Evolutionary conservation across 441 rosid species (phyloP).

Genomic region (Cnidoscolus chayamansa): DNA sequence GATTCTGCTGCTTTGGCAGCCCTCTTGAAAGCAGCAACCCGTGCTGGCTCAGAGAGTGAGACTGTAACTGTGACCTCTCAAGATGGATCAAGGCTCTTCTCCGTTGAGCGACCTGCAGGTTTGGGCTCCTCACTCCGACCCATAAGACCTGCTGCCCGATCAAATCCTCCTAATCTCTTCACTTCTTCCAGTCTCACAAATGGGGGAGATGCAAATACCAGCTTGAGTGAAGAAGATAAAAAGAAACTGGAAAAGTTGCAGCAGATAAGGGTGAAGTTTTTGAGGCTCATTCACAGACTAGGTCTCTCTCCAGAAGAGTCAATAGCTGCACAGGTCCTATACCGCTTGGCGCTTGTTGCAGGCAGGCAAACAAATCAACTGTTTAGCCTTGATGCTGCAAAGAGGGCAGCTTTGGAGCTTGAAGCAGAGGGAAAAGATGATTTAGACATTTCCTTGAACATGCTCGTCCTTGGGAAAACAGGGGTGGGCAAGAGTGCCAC

Average conservation of each 20-base stretch:
- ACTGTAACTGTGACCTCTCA: constrained; percentile 61
- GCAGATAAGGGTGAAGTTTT: constrained; percentile 65
- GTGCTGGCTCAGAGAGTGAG: constrained; percentile 58
- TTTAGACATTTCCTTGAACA: constrained; percentile 60
- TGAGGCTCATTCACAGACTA: constrained; percentile 80
- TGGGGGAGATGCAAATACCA: constrained; percentile 47
- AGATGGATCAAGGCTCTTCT: constrained; percentile 87
- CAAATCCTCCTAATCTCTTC: constrained; percentile 38
- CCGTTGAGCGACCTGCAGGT: constrained; percentile 92
- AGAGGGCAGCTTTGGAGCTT: constrained; percentile 63
- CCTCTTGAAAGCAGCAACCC: constrained; percentile 84
- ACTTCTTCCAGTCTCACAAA: constrained; percentile 37
- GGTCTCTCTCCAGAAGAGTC: constrained; percentile 82
- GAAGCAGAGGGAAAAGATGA: constrained; percentile 65
- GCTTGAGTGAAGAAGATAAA: constrained; percentile 76
- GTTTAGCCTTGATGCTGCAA: constrained; percentile 77
- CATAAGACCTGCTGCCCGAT: constrained; percentile 45
- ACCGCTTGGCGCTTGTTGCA: constrained; percentile 67
- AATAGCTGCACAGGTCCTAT: constrained; percentile 71
- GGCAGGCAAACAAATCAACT: constrained; percentile 69
- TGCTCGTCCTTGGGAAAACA: constrained; percentile 84
- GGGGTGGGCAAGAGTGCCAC: constrained; percentile 98
- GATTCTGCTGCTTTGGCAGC: constrained; percentile 93
- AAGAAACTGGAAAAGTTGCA: constrained; percentile 74
- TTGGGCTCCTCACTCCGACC: constrained; percentile 70